Conservation (phyloP, 345 rosid species). For the Populus tremula region DNA sequence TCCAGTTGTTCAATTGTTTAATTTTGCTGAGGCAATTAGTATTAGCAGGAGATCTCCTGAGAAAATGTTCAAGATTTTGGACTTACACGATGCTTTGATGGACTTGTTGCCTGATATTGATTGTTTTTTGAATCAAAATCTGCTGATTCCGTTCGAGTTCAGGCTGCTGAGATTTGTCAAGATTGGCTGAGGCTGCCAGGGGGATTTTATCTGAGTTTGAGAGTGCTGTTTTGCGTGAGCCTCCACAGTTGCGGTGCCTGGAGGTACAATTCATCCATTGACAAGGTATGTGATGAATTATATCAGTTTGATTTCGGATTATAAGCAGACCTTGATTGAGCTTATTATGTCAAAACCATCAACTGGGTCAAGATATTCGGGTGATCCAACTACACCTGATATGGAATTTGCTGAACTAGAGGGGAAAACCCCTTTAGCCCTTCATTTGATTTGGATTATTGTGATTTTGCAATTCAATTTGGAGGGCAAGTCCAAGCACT, state of each 20-base stretch:
- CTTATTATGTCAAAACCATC: slow-evolving; percentile 81
- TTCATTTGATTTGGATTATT: slow-evolving; percentile 90
- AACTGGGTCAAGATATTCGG: slow-evolving; percentile 63
- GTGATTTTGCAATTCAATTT: slow-evolving; percentile 83
- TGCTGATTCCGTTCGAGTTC: slow-evolving; percentile 54
- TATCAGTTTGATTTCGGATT: slow-evolving; percentile 84
- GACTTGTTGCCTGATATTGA: slow-evolving; percentile 79
- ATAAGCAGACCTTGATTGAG: slow-evolving; percentile 68
- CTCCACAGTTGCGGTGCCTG: slow-evolving; percentile 79
- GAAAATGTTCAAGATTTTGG: slow-evolving; percentile 86
- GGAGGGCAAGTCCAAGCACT: slow-evolving; percentile 76
- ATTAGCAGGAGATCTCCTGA: slow-evolving; percentile 88
- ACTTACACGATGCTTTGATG: slow-evolving; percentile 71
- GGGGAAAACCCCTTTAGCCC: slow-evolving; percentile 59
- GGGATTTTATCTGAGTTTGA: slow-evolving; percentile 88
- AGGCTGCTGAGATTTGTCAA: slow-evolving; percentile 76
- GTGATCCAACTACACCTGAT: slow-evolving; percentile 66
- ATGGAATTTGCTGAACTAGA: slow-evolving; percentile 78
- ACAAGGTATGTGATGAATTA: slow-evolving; percentile 98
- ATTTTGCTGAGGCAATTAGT: slow-evolving; percentile 87
- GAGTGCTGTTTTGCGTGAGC: slow-evolving; percentile 71
- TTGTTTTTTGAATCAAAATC: slow-evolving; percentile 61
- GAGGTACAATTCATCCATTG: slow-evolving; percentile 90
- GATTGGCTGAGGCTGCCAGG: slow-evolving; percentile 79
- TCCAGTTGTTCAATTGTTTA: slow-evolving; percentile 68